These are phyloP conservation scores for Papiliotrema flavescens DNA, from an alignment of 1,284 basidiomycete species.

Conservation along the genomic window DNA sequence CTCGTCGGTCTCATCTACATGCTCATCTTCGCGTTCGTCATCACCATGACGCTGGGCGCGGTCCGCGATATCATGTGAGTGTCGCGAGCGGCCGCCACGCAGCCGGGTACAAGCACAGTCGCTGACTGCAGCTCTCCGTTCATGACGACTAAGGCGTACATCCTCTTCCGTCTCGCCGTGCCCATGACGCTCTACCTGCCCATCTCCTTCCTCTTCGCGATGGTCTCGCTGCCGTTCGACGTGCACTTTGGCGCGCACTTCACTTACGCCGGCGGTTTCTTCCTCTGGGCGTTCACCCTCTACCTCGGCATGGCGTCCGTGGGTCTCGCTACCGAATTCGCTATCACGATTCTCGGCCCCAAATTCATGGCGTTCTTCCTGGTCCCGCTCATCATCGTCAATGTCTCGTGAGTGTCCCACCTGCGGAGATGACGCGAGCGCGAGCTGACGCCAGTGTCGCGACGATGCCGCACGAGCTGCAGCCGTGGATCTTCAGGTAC, in stretches of 20 bases:
- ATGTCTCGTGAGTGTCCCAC: slow-evolving; percentile 55
- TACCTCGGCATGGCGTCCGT: slow-evolving; percentile 51
- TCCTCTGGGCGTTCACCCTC: slow-evolving; percentile 71
- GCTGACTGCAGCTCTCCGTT: slow-evolving; percentile 37
- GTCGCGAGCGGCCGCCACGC: too few species aligned
- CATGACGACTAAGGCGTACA: slow-evolving; percentile 57
- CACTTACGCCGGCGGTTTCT: slow-evolving; percentile 57
- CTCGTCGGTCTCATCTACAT: slow-evolving; percentile 68
- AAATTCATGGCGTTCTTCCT: slow-evolving; percentile 46
- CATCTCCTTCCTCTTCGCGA: slow-evolving; percentile 62
- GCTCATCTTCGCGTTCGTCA: slow-evolving; percentile 53
- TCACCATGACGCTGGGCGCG: slow-evolving; percentile 51
- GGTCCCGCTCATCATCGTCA: slow-evolving; percentile 58
- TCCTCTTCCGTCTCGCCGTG: slow-evolving; percentile 58
- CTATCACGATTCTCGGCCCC: slow-evolving; percentile 44
- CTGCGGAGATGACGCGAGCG: too few species aligned
- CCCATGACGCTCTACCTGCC: slow-evolving; percentile 59
- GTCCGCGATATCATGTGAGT: slow-evolving; percentile 49
- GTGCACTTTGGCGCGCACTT: slow-evolving; percentile 49
- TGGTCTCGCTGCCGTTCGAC: slow-evolving; percentile 64
- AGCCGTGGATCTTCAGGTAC: slow-evolving; percentile 61
- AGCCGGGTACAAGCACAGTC: background rate
- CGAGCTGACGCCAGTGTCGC: slow-evolving; percentile 47
- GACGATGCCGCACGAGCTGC: slow-evolving; percentile 60
- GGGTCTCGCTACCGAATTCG: slow-evolving; percentile 59